Conservation (phyloP, 352 stramenopile species). For the Pythium volutum region DNA sequence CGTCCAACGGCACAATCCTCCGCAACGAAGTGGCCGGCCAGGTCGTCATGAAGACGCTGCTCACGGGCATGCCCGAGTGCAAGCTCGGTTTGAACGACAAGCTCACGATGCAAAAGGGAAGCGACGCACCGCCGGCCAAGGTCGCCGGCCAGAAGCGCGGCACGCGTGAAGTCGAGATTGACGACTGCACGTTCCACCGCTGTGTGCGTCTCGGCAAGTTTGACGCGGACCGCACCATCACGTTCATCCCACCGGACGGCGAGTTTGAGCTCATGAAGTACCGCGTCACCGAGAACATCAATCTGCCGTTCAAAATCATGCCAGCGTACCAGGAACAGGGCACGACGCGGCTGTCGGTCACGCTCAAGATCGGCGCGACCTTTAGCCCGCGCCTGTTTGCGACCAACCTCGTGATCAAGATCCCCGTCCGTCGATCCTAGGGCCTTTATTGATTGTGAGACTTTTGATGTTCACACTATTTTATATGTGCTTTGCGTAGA, state of each 20-base stretch:
- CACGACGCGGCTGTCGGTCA: slow-evolving; percentile 73
- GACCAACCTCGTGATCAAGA: slow-evolving; percentile 97
- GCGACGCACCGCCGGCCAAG: slow-evolving; percentile 39
- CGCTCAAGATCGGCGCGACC: slow-evolving; percentile 88
- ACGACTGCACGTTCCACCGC: slow-evolving; percentile 98
- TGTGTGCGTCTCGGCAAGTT: slow-evolving; percentile 98
- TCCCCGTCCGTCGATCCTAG: slow-evolving; percentile 58
- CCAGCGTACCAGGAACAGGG: slow-evolving; percentile 95
- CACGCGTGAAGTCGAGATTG: slow-evolving; percentile 88
- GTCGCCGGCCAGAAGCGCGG: slow-evolving; percentile 69
- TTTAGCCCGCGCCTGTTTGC: slow-evolving; percentile 96
- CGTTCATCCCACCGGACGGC: slow-evolving; percentile 97
- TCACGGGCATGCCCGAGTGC: slow-evolving; percentile 98
- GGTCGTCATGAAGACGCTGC: slow-evolving; percentile 97
- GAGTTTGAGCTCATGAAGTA: slow-evolving; percentile 99
- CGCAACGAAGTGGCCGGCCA: slow-evolving; percentile 95
- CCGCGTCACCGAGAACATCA: slow-evolving; percentile 97
- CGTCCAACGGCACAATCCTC: slow-evolving; percentile 90
- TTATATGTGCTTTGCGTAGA: slow-evolving; percentile 36
- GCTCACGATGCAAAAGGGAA: slow-evolving; percentile 96
- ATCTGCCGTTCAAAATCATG: slow-evolving; percentile 98
- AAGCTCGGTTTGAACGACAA: slow-evolving; percentile 99
- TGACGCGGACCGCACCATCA: slow-evolving; percentile 95
- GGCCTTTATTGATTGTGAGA: background rate
- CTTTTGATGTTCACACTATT: slow-evolving; percentile 10